Evolutionary conservation across 257 asterid genomes (phyloP).

Genomic region (Eustoma russellianum): DNA sequence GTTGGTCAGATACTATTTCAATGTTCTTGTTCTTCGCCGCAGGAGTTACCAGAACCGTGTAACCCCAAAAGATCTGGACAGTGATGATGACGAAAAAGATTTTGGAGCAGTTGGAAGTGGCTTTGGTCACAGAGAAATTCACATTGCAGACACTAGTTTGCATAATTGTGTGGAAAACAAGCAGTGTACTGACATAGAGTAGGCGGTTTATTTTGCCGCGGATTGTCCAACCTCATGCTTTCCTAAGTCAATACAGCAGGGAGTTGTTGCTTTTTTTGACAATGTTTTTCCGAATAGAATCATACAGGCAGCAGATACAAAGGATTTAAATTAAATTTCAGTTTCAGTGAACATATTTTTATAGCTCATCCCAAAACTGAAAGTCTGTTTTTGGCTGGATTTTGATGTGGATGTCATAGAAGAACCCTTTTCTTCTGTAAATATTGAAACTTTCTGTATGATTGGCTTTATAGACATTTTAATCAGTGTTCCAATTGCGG

Average conservation of each 20-base stretch:
- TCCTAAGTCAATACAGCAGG: slow-evolving; percentile 1
- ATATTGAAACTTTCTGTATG: no score
- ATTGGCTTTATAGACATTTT: no score
- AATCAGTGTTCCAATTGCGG: no score
- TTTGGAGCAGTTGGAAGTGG: slow-evolving; percentile 59
- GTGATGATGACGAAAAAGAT: slow-evolving; percentile 76
- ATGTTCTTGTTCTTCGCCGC: slow-evolving; percentile 46
- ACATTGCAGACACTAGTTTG: slow-evolving; percentile 20
- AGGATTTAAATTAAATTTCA: no score
- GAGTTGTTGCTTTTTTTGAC: slow-evolving; percentile 9
- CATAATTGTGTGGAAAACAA: slow-evolving; percentile 40
- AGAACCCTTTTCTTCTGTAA: no score
- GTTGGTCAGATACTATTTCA: slow-evolving; percentile 69
- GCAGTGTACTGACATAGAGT: slow-evolving; percentile 35
- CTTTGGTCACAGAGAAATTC: slow-evolving; percentile 44
- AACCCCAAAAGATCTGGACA: slow-evolving; percentile 51
- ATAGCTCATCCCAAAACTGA: no score
- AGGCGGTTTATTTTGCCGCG: slow-evolving; percentile 13
- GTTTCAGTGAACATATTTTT: no score
- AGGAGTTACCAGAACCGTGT: slow-evolving; percentile 76
- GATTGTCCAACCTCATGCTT: not conserved
- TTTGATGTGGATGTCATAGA: no score
- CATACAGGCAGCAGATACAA: not conserved
- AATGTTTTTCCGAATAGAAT: slow-evolving; percentile 10
- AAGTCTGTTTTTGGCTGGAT: no score